Evolutionary conservation across 805 yeast species (phyloP).

Genomic region (Candida glaebosa): DNA sequence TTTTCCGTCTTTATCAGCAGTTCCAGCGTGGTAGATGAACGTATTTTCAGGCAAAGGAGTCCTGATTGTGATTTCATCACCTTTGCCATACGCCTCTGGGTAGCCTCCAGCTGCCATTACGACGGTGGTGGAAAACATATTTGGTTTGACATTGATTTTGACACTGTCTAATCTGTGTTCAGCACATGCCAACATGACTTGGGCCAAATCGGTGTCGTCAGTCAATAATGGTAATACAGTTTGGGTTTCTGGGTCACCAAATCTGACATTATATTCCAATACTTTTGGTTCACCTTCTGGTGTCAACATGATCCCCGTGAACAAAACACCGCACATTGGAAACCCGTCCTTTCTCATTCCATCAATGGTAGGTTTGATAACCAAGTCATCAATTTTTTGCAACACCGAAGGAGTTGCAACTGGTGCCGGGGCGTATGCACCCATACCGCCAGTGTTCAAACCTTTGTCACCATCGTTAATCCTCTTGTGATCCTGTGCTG

Average conservation of each 20-base stretch:
- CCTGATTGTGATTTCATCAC: conserved; percentile 70
- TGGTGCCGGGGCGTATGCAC: conserved; percentile 98
- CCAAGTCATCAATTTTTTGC: conserved; percentile 63
- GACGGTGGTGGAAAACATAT: conserved; percentile 81
- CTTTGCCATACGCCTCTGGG: conserved; percentile 83
- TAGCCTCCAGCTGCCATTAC: conserved; percentile 97
- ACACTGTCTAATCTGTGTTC: conserved; percentile 92
- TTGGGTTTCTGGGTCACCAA: conserved; percentile 99
- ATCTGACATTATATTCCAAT: conserved; percentile 94
- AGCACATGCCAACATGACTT: conserved; percentile 88
- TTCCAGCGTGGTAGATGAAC: conserved; percentile 94
- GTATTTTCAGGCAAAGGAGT: conserved; percentile 52
- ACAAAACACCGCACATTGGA: conserved; percentile 94
- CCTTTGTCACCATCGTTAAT: conserved; percentile 92
- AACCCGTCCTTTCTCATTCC: conserved; percentile 95
- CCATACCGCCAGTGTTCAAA: conserved; percentile 99
- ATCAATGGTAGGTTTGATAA: conserved; percentile 86
- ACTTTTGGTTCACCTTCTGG: conserved; percentile 84
- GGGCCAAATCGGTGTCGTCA: conserved; percentile 86
- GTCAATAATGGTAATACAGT: conserved; percentile 85
- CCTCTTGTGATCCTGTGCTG: conserved; percentile 98
- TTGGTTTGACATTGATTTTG: conserved; percentile 46
- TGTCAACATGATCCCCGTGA: conserved; percentile 92
- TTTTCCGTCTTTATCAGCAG: conserved; percentile 54
- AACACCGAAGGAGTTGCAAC: conserved; percentile 77